A percentile compares a stretch with the other conserved stretches of the same genome.
These are phyloP conservation scores for Lactarius akahatsu DNA, from an alignment of 768 basidiomycete genomes.

Conservation along the genomic window DNA sequence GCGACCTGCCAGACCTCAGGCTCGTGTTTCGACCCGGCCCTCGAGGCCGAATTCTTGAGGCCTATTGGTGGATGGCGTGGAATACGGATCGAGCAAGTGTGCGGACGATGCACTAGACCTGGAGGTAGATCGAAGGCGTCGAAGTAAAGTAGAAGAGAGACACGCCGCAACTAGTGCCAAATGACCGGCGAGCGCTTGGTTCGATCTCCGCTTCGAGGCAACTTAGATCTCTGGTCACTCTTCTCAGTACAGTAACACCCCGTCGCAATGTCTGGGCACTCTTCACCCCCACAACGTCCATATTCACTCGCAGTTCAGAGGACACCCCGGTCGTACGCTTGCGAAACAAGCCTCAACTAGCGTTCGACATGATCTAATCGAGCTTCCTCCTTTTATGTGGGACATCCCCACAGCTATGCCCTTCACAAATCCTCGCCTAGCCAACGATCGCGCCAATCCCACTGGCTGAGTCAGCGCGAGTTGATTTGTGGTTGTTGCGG, in stretches of 20 bases:
- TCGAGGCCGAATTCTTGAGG: neutral
- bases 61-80: neutral
- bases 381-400: neutral
- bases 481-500: slow-evolving; percentile 13
- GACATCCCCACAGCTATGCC: neutral
- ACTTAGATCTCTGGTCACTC: too few relatives aligned
- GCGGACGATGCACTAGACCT: neutral
- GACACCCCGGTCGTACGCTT: neutral
- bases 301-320: too few relatives aligned
- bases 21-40: neutral
- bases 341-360: neutral
- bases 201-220: too few relatives aligned
- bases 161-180: too few relatives aligned
- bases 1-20: neutral
- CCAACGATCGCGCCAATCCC: neutral
- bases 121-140: neutral
- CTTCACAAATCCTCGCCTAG: neutral
- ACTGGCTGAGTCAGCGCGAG: neutral
- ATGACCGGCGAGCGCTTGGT: too few relatives aligned
- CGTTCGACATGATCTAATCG: neutral
- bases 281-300: neutral
- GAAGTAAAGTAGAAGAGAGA: too few relatives aligned
- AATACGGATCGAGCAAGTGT: neutral
- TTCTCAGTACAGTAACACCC: neutral
- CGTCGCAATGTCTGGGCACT: neutral